A percentile compares a stretch with the other conserved stretches of the same genome.
Evolutionary conservation across 2,329 filamentous ascomycete species (phyloP).

Genomic region (Alternaria longipes): DNA sequence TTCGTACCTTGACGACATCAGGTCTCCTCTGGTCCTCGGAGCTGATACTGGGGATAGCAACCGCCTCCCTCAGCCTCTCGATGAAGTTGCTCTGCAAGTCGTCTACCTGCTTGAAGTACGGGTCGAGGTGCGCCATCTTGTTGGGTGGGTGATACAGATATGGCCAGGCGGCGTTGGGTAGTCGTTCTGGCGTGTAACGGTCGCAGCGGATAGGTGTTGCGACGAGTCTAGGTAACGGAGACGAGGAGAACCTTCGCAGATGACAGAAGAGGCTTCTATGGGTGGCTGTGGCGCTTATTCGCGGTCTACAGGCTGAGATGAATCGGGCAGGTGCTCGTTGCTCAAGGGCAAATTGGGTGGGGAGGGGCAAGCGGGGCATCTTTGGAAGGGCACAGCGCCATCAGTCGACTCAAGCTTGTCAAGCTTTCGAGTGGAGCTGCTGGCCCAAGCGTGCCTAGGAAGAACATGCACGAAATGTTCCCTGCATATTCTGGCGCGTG

Average conservation of each 20-base stretch:
- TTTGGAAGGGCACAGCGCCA: slow-evolving; percentile 7
- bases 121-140: slow-evolving; percentile 88
- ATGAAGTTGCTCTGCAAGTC: slow-evolving; percentile 81
- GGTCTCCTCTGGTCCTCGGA: slow-evolving; percentile 87
- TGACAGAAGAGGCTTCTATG: slow-evolving; percentile 1
- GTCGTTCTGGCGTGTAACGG: slow-evolving; percentile 30
- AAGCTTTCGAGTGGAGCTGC: slow-evolving; percentile 8
- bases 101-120: slow-evolving; percentile 94
- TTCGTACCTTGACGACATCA: slow-evolving; percentile 80
- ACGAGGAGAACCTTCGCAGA: slow-evolving; percentile 25
- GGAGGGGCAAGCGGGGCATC: slow-evolving; percentile 37
- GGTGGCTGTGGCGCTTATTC: slow-evolving; percentile 38
- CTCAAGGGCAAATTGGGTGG: slow-evolving; percentile 11
- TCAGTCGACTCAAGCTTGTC: slow-evolving; percentile 17
- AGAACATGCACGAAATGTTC: slow-evolving; percentile 7
- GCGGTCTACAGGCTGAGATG: slow-evolving; percentile 36
- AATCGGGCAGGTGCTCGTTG: slow-evolving; percentile 45
- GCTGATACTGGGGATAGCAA: slow-evolving; percentile 95
- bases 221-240: slow-evolving; percentile 16
- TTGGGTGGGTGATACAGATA: slow-evolving; percentile 58
- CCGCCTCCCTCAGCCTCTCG: slow-evolving; percentile 86
- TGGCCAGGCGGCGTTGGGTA: slow-evolving; percentile 52
- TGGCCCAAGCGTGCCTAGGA: slow-evolving; percentile 1
- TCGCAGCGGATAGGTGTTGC: slow-evolving; percentile 20
- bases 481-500: slow-evolving; percentile 1